Conservation (phyloP, 306 rosid genomes). For the Lathyrus oleraceus region DNA sequence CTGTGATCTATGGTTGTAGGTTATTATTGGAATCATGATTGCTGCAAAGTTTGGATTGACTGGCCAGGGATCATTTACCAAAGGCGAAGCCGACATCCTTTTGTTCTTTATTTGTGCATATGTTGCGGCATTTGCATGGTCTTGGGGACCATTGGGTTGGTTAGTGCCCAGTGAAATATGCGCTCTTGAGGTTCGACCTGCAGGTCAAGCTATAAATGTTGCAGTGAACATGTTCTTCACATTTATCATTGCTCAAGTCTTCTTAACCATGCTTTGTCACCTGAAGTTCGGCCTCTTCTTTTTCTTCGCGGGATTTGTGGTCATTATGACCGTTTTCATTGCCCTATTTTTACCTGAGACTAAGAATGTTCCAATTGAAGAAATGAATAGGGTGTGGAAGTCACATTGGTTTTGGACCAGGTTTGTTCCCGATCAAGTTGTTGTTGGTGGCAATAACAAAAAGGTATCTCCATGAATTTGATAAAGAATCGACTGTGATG, state of each 20-base stretch:
- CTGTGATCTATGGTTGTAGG: background rate
- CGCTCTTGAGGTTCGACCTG: slow-evolving; percentile 52
- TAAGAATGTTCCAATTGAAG: slow-evolving; percentile 13
- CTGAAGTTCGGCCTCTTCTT: slow-evolving; percentile 59
- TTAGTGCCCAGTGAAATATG: slow-evolving; percentile 64
- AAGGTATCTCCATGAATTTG: background rate
- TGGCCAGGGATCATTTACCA: background rate
- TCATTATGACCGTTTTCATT: background rate
- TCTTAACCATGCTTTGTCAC: slow-evolving; percentile 54
- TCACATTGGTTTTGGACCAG: no score
- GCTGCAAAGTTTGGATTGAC: background rate
- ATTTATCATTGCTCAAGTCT: slow-evolving; percentile 48
- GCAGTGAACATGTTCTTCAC: slow-evolving; percentile 57
- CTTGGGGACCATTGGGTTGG: slow-evolving; percentile 76
- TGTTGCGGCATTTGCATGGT: slow-evolving; percentile 73
- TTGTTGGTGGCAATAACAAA: background rate
- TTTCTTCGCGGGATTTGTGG: slow-evolving; percentile 3
- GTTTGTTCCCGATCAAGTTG: no score
- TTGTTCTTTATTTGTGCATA: slow-evolving; percentile 48
- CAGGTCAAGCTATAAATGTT: slow-evolving; percentile 60
- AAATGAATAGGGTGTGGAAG: no score
- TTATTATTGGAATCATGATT: slow-evolving; percentile 16
- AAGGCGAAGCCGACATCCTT: slow-evolving; percentile 1
- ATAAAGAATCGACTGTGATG: background rate
- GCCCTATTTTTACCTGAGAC: slow-evolving; percentile 2